phyloP scores from a whole-genome alignment of 208 protist species.

The Balamuthia mandrillaris region DNA sequence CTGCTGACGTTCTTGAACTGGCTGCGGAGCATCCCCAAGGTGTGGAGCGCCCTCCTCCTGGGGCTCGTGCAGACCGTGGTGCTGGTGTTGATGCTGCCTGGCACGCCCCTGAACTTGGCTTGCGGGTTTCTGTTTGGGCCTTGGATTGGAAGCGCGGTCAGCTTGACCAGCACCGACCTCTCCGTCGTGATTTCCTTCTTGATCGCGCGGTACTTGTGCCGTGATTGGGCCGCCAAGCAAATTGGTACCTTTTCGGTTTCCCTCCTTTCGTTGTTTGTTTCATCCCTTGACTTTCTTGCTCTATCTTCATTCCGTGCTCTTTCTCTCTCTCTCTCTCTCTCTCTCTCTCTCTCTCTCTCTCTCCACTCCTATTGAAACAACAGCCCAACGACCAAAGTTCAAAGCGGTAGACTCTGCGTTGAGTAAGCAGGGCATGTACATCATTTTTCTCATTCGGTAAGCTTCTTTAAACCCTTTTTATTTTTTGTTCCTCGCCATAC shows the following conservation, averaged over 20 bases:
- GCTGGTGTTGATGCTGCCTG: background rate
- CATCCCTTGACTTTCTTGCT: no score
- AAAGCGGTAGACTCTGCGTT: background rate
- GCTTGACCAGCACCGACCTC: background rate
- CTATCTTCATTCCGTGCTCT: no score
- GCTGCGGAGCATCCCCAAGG: background rate
- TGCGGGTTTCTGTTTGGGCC: background rate
- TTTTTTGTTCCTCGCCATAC: no score
- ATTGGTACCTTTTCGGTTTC: no score
- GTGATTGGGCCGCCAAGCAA: background rate
- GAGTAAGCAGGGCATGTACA: conserved; percentile 13
- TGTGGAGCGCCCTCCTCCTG: background rate
- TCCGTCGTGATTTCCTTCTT: background rate
- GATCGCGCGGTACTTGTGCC: background rate
- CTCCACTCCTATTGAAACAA: no score
- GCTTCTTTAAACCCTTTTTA: no score
- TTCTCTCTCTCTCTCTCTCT: no score
- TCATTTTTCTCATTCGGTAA: conserved; percentile 3
- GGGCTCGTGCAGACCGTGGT: background rate
- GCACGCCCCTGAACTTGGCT: conserved; percentile 4
- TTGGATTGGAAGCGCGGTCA: background rate
- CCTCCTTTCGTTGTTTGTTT: no score
- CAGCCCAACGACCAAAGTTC: conserved; percentile 24
- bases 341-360: no score
- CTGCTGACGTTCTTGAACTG: background rate